Evolutionary conservation across 2,329 filamentous ascomycete species (phyloP).

Genomic region (Alternaria gansuensis): DNA sequence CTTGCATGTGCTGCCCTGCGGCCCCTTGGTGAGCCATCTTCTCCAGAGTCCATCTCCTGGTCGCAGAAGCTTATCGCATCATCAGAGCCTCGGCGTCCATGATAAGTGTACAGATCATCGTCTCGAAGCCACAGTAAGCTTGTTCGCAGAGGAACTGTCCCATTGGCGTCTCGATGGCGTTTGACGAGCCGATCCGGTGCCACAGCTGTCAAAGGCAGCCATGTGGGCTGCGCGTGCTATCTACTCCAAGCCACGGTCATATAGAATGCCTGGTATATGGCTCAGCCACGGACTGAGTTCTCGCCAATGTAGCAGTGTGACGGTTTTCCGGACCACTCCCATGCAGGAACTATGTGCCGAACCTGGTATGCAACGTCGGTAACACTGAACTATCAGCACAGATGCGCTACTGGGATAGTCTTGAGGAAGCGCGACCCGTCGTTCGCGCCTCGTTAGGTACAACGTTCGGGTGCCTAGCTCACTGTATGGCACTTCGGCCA

Average conservation of each 20-base stretch:
- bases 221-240: conserved; percentile 43
- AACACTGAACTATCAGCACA: conserved; percentile 17
- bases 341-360: conserved; percentile 43
- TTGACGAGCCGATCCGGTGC: conserved; percentile 43
- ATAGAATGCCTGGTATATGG: conserved; percentile 27
- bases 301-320: conserved; percentile 11
- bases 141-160: conserved; percentile 24
- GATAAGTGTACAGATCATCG: neutral
- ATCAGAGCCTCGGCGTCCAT: neutral
- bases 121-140: conserved; percentile 2
- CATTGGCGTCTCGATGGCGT: conserved; percentile 25
- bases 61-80: neutral
- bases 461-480: conserved; percentile 4
- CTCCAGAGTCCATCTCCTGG: neutral
- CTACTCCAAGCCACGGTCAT: conserved; percentile 30
- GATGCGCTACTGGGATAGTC: conserved; percentile 13
- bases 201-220: conserved; percentile 47
- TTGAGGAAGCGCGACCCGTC: conserved; percentile 7
- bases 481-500: conserved; percentile 13
- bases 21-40: neutral
- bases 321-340: conserved; percentile 20
- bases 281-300: conserved; percentile 11
- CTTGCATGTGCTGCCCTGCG: conserved; percentile 5
- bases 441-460: conserved; percentile 8
- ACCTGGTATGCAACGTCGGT: conserved; percentile 29